A percentile compares a stretch with the other conserved stretches of the same genome.
Evolutionary conservation across 768 basidiomycete genomes (phyloP).

Genomic region (Mycena rebaudengoi): DNA sequence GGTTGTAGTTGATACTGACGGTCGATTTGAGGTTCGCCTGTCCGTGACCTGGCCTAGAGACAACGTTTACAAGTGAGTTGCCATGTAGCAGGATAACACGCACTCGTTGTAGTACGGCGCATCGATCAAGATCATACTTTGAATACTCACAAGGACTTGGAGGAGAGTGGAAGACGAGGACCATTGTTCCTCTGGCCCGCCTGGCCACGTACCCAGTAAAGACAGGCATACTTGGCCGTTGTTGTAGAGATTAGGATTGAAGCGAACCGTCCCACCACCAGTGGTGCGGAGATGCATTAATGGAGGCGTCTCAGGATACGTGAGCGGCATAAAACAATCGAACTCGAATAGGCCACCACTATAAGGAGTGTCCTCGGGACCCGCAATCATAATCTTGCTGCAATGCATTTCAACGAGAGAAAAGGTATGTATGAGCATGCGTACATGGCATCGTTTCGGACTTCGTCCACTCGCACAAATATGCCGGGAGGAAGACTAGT

Average conservation of each 20-base stretch:
- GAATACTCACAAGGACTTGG: conserved; percentile 67
- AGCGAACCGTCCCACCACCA: conserved; percentile 56
- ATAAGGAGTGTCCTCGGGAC: conserved; percentile 64
- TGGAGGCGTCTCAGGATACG: conserved; percentile 58
- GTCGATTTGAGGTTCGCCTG: conserved; percentile 43
- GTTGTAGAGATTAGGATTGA: conserved; percentile 66
- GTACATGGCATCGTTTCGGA: conserved; percentile 64
- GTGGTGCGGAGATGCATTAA: conserved; percentile 62
- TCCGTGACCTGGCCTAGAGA: conserved; percentile 58
- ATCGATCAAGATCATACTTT: conserved; percentile 66
- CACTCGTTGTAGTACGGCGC: conserved; percentile 67
- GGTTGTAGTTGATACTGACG: conserved; percentile 56
- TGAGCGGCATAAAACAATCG: conserved; percentile 62
- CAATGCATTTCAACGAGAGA: conserved; percentile 16
- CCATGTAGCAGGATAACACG: conserved; percentile 13
- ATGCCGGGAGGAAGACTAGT: conserved; percentile 65
- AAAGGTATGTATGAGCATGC: conserved; percentile 28
- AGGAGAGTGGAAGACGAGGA: conserved; percentile 57
- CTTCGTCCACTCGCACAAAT: conserved; percentile 66
- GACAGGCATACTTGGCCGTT: conserved; percentile 67
- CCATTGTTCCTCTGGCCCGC: conserved; percentile 62
- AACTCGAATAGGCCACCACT: conserved; percentile 64
- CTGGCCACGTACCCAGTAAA: conserved; percentile 63
- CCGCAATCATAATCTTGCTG: conserved; percentile 66
- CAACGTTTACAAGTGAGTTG: not conserved